Evolutionary conservation across 345 rosid genomes (phyloP), one percentile per base, ranked within the genome.

Genomic region (Rhodamnia argentea): DNA sequence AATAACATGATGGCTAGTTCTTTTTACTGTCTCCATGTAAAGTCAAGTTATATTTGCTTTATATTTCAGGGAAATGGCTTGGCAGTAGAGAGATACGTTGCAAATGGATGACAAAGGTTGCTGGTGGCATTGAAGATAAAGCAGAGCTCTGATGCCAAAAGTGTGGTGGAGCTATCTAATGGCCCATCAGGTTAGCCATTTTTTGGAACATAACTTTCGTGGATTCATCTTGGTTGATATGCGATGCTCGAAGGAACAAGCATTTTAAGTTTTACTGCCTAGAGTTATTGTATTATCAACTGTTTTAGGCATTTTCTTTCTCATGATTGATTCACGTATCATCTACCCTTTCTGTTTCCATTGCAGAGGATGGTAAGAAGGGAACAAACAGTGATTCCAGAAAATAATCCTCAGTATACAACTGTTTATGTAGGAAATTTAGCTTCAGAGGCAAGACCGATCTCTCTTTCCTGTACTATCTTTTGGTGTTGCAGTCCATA

Each of bases 371-470:
- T 86, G 96, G 98, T 85, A 96, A 95, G 89, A 99, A 97, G 88
- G 85, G 92, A 37, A 75, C 91, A 84, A 95, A 92, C 83, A 93
- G 37, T 83, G 99, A 97, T 85, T 87, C 98, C 98, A 51, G 99
- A 97, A 87, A 96, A 94, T 88, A 97, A 96, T 89, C 94, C 96
- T 83, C 99, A 94, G 86, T 96, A 91, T 88, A 97, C 99, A 50
- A 97, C 99, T 89, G 99, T 97, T 57, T 97, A 96, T 87, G 98
- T 96, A 83, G 99, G 99, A 85, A 97, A 96, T 91, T 95, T 97
- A 86, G 95, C 98, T 83, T 95, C 98, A 7, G 98, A 97, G 98
- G 99, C 86, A 87, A 89, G 92, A 83, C 56, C n/a, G 56, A 74
- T 78, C 55, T 82, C 64, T 86, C 83, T 78, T 74, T 13, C 10